Conservation (phyloP, 306 rosid species). For the Neltuma alba region DNA sequence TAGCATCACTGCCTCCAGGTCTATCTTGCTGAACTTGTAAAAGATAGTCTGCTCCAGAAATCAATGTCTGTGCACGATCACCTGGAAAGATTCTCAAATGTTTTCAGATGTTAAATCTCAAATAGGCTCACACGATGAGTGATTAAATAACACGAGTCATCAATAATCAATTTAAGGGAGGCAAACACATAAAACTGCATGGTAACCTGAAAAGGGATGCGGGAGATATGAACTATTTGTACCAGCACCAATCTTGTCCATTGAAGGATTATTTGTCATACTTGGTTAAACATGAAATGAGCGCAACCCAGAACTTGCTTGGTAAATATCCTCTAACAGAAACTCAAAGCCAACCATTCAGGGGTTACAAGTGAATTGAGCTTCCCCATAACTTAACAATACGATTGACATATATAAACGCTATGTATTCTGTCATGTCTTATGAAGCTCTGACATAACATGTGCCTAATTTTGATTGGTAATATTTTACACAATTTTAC, state of each 20-base stretch:
- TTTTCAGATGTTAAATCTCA: slow-evolving; percentile 31
- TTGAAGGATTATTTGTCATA: slow-evolving; percentile 47
- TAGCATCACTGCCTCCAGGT: slow-evolving; percentile 36
- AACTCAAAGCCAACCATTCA: slow-evolving; percentile 35
- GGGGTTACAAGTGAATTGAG: background rate
- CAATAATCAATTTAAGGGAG: slow-evolving; percentile 9
- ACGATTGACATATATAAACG: background rate
- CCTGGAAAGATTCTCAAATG: slow-evolving; percentile 45
- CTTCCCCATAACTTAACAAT: background rate
- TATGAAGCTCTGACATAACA: background rate
- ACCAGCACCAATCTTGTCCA: slow-evolving; percentile 41
- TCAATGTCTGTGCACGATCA: slow-evolving; percentile 47
- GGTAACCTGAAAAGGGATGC: slow-evolving; percentile 49
- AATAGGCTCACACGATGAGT: slow-evolving; percentile 25
- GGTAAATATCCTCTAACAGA: slow-evolving; percentile 60
- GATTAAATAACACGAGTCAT: slow-evolving; percentile 2
- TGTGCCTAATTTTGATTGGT: background rate
- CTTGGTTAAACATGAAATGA: slow-evolving; percentile 42
- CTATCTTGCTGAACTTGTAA: slow-evolving; percentile 51
- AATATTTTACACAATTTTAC: background rate
- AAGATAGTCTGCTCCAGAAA: slow-evolving; percentile 44
- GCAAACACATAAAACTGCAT: background rate
- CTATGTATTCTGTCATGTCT: background rate
- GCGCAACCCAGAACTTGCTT: slow-evolving; percentile 55
- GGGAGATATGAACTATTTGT: slow-evolving; percentile 43